Evolutionary conservation across 768 basidiomycete genomes (phyloP), one percentile per base, ranked within the genome.

Genomic region (Agrocybe chaxingu): DNA sequence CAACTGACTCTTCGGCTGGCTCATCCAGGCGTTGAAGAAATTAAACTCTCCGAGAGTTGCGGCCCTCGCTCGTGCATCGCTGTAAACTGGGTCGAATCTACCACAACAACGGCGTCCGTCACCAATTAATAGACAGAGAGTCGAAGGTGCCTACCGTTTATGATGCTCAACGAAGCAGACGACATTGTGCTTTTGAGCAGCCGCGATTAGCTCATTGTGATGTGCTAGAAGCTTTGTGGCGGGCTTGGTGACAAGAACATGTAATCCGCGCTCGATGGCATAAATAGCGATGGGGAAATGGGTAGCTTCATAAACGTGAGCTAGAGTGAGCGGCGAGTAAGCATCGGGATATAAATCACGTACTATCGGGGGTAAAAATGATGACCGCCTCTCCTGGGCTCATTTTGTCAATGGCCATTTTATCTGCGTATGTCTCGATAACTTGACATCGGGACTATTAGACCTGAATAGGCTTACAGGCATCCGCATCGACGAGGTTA

Each of bases 1-100:
- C 24, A 97, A 78, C 68, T 97, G 94, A 60, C 82, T 85, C 71
- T 97, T 97, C 38, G 94, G 94, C 67, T 96, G 94, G 62, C 89
- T 92, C 94, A 97, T 97, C 92, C 94, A 96, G 34, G 92, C 90
- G 58, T 75, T 90, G 81, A 93, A 96, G 70, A 92, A 96, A 71
- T 94, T 96, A 73, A 94, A 92, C 67, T 95, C 91, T 32, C 93
- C 92, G 19, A 95, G 76, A 6, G 79, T 69, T 24, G 76, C 79
- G 29, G 87, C 87, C 46, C 87, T 84, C 3, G 83, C 85, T 60
- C 83, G 86, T 35, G 92, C 94, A 64, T 97, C 93, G 60, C 87
- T 88, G 73, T 97, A 96, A 9, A 87, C 92, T 4, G 94, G 94
- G 68, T 96, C 93, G 61, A 85, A 91, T 42, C 84, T 86, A 53